Evolutionary conservation across 2,329 filamentous ascomycete genomes (phyloP).

Genomic region (Gnomoniopsis smithogilvyi): DNA sequence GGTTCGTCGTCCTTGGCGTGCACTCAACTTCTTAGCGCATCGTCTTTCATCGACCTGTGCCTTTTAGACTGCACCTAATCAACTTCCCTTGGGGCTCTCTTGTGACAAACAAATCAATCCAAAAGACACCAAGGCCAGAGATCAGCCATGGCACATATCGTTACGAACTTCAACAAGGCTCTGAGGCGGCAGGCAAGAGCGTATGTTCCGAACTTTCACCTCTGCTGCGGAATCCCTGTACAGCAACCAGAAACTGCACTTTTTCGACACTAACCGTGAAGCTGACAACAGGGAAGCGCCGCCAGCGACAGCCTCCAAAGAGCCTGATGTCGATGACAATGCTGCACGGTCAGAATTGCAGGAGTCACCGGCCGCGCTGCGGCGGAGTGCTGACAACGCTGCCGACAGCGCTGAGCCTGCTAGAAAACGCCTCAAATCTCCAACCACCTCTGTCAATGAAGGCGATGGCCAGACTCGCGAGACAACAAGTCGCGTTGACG

Average conservation of each 20-base stretch:
- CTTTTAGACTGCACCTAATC: no score
- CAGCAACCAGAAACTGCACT: background rate
- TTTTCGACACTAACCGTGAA: background rate
- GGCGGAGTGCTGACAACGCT: background rate
- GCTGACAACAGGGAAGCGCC: background rate
- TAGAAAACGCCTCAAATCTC: slow-evolving; percentile 8
- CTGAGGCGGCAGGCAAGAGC: background rate
- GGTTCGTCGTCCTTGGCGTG: no score
- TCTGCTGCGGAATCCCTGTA: background rate
- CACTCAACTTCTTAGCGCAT: no score
- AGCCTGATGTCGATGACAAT: background rate
- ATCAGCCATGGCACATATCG: background rate
- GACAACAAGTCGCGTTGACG: background rate
- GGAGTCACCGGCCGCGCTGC: background rate
- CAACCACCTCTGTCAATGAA: background rate
- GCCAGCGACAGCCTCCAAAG: background rate
- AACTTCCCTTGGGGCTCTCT: no score
- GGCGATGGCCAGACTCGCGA: background rate
- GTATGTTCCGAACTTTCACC: background rate
- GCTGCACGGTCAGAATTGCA: background rate
- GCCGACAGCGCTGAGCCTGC: background rate
- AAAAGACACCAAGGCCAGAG: no score
- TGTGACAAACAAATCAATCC: no score
- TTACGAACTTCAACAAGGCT: background rate
- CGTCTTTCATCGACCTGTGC: no score